Evolutionary conservation across 495 filamentous ascomycete genomes (phyloP).

Genomic region (Penicillium argentinense): DNA sequence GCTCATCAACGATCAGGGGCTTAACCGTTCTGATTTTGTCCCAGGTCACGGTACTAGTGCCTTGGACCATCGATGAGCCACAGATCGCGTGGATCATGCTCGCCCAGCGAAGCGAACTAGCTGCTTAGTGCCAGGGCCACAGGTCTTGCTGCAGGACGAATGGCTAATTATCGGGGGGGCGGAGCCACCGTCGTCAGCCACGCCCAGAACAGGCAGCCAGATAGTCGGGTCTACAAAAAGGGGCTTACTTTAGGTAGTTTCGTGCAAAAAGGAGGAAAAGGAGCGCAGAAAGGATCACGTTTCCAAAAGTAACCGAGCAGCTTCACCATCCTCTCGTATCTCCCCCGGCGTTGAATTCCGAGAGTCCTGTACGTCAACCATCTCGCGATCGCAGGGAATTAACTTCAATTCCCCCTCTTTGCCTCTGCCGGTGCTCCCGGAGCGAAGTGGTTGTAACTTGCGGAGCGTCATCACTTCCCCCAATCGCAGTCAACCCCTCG

Average conservation of each 20-base stretch:
- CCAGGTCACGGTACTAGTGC: too few relatives aligned
- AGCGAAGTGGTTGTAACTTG: slow-evolving; percentile 5
- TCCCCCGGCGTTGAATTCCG: slow-evolving; percentile 13
- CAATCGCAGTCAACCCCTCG: slow-evolving; percentile 12
- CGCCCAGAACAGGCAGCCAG: slow-evolving; percentile 17
- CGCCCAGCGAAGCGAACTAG: too few relatives aligned
- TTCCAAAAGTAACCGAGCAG: background rate
- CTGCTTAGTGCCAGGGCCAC: background rate
- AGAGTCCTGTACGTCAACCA: slow-evolving; percentile 25
- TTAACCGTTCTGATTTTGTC: background rate
- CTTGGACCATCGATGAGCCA: slow-evolving; percentile 17
- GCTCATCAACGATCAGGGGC: slow-evolving; percentile 16
- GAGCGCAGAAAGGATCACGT: background rate
- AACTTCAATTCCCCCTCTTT: slow-evolving; percentile 11
- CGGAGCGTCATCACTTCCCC: slow-evolving; percentile 18
- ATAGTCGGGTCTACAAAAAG: slow-evolving; percentile 6
- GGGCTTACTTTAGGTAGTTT: background rate
- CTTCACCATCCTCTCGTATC: background rate
- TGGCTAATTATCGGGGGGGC: background rate
- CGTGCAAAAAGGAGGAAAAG: background rate
- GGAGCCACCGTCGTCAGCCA: slow-evolving; percentile 22
- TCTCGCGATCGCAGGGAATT: slow-evolving; percentile 7
- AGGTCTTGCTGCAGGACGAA: background rate
- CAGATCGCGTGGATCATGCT: slow-evolving; percentile 15
- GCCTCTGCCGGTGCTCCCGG: slow-evolving; percentile 15